Evolutionary conservation across 2,329 filamentous ascomycete genomes (phyloP).

Genomic region (Ophiostoma angusticollis): DNA sequence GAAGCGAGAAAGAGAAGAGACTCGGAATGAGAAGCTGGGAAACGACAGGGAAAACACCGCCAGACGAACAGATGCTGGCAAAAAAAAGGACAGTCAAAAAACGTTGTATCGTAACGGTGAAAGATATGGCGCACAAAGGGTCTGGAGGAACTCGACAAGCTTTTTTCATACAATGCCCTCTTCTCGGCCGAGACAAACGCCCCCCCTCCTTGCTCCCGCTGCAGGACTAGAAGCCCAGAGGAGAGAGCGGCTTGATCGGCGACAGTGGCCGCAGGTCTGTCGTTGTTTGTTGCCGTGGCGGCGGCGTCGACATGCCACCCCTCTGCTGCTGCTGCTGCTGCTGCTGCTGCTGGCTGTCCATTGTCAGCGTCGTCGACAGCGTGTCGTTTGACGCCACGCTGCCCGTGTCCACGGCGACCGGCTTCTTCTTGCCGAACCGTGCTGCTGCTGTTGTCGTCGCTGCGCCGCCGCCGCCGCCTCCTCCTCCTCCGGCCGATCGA

Average conservation of each 20-base stretch:
- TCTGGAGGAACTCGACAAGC: neutral
- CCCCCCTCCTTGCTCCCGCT: too few species aligned
- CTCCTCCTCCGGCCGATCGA: too few species aligned
- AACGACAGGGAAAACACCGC: conserved; percentile 1
- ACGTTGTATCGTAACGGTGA: conserved; percentile 14
- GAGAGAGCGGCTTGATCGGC: conserved; percentile 53
- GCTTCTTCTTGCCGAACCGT: conserved; percentile 35
- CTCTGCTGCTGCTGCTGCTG: too few species aligned
- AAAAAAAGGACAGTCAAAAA: neutral
- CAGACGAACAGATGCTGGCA: conserved; percentile 4
- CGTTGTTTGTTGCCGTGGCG: conserved; percentile 23
- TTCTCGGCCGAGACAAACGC: too few species aligned
- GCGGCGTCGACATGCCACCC: too few species aligned
- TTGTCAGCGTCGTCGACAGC: conserved; percentile 33
- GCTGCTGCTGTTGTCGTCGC: too few species aligned
- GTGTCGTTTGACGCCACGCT: conserved; percentile 32
- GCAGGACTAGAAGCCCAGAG: conserved; percentile 38
- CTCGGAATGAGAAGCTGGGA: too few species aligned
- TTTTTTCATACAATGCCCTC: too few species aligned
- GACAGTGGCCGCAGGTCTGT: conserved; percentile 44
- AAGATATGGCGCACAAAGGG: conserved; percentile 2
- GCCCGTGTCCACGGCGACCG: conserved; percentile 26
- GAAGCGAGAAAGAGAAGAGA: neutral
- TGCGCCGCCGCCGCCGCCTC: too few species aligned
- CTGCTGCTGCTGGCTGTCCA: conserved; percentile 30